Percentiles rank a stretch among this genome's conserved stretches.
phyloP scores from a whole-genome alignment of 129 eudicot genomes.

The Escallonia herrerae region DNA sequence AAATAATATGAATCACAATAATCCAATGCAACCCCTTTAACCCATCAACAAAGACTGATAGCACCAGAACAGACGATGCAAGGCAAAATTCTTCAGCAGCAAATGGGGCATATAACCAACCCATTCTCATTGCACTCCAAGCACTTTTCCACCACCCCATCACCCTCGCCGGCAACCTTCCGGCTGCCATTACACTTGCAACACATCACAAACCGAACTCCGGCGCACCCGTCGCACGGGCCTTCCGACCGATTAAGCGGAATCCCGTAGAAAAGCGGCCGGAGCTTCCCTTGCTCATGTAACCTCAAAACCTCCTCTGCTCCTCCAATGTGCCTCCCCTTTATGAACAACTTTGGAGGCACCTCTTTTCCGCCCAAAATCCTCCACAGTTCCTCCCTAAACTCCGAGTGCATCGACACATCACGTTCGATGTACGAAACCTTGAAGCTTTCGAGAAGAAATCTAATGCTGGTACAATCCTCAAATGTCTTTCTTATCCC shows the following conservation, averaged over 20 bases:
- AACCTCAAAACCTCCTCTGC: slow-evolving; percentile 67
- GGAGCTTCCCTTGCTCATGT: slow-evolving; percentile 57
- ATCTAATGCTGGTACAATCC: slow-evolving; percentile 55
- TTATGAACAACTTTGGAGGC: slow-evolving; percentile 75
- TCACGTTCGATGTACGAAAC: slow-evolving; percentile 59
- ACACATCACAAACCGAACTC: slow-evolving; percentile 60
- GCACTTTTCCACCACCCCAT: slow-evolving; percentile 21
- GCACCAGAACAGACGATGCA: not conserved
- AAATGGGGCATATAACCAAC: slow-evolving; percentile 56
- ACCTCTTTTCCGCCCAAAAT: slow-evolving; percentile 42
- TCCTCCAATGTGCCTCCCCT: slow-evolving; percentile 70
- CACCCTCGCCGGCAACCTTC: slow-evolving; percentile 33
- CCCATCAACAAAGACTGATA: too few relatives aligned
- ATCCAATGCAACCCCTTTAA: too few relatives aligned
- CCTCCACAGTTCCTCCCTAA: slow-evolving; percentile 81
- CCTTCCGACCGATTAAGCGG: slow-evolving; percentile 21
- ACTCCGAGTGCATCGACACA: slow-evolving; percentile 76
- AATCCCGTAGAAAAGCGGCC: slow-evolving; percentile 47
- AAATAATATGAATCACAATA: too few relatives aligned
- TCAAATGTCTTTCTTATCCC: slow-evolving; percentile 86
- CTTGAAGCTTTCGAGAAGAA: slow-evolving; percentile 48
- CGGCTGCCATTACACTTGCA: slow-evolving; percentile 56
- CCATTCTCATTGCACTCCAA: slow-evolving; percentile 79
- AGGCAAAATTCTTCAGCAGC: slow-evolving; percentile 22
- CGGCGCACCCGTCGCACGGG: slow-evolving; percentile 65